A percentile compares a stretch with the other conserved stretches of the same genome.
These are phyloP conservation scores for Pyrenophora teres DNA, from an alignment of 2,329 filamentous ascomycete genomes.

Conservation along the genomic window DNA sequence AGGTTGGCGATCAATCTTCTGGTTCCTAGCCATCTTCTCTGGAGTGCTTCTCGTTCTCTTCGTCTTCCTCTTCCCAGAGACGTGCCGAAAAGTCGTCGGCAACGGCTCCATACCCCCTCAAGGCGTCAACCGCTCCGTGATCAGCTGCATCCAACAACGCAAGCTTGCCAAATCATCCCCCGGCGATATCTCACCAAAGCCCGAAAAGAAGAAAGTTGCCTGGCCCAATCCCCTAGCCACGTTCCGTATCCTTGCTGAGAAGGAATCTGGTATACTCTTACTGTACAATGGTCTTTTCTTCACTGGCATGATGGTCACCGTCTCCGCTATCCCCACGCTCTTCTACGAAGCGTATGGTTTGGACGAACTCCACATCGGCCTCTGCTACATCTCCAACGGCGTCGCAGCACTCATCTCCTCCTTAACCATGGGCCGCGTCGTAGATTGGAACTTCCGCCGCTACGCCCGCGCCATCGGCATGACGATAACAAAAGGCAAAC, in stretches of 20 bases:
- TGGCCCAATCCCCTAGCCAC: slow-evolving; percentile 37
- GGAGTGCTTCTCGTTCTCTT: slow-evolving; percentile 44
- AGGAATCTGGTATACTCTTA: slow-evolving; percentile 39
- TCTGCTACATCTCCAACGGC: slow-evolving; percentile 40
- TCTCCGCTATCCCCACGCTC: slow-evolving; percentile 32
- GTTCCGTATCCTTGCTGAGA: slow-evolving; percentile 35
- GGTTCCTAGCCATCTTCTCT: slow-evolving; percentile 50
- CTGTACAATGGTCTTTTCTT: slow-evolving; percentile 43
- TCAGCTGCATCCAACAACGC: slow-evolving; percentile 37
- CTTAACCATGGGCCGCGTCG: slow-evolving; percentile 46
- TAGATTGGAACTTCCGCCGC: slow-evolving; percentile 76
- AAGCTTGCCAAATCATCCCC: slow-evolving; percentile 16
- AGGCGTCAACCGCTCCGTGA: slow-evolving; percentile 38
- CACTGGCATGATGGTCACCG: slow-evolving; percentile 39
- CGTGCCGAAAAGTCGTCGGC: slow-evolving; percentile 51
- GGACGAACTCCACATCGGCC: slow-evolving; percentile 35
- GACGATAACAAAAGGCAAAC: slow-evolving; percentile 63
- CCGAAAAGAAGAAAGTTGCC: slow-evolving; percentile 24
- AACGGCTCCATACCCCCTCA: slow-evolving; percentile 45
- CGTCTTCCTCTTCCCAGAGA: slow-evolving; percentile 50
- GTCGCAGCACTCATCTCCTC: slow-evolving; percentile 34
- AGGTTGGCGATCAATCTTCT: slow-evolving; percentile 50
- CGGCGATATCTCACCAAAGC: neutral
- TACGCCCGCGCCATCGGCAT: slow-evolving; percentile 66
- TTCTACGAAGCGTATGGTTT: slow-evolving; percentile 36